A percentile compares a stretch with the other conserved stretches of the same genome.
Evolutionary conservation across 805 yeast species (phyloP).

Genomic region (Candida mattraensis): DNA sequence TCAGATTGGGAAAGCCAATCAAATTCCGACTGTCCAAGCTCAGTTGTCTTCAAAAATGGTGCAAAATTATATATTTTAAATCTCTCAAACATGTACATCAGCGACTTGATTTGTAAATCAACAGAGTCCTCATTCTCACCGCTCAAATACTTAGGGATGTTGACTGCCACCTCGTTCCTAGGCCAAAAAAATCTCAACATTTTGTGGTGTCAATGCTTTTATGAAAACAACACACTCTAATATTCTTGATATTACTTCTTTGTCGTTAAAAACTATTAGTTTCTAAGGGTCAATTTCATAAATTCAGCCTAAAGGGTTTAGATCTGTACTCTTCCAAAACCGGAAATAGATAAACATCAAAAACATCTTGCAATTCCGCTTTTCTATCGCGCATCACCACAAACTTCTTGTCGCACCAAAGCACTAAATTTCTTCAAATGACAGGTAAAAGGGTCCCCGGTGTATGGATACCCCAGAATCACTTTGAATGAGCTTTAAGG

Average conservation of each 20-base stretch:
- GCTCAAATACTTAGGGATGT: conserved; percentile 48
- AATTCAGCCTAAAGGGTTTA: not conserved
- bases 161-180: conserved; percentile 36
- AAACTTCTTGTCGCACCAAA: no score
- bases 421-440: no score
- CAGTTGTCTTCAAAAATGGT: conserved; percentile 39
- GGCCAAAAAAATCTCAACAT: conserved; percentile 38
- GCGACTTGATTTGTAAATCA: conserved; percentile 60
- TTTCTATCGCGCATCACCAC: no score
- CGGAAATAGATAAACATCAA: conserved; percentile 5
- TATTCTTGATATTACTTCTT: not conserved
- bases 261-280: not conserved
- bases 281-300: not conserved
- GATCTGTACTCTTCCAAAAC: conserved; percentile 1
- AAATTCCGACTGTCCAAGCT: conserved; percentile 28
- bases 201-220: not conserved
- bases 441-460: no score
- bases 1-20: conserved; percentile 18
- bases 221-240: not conserved
- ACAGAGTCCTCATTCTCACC: conserved; percentile 55
- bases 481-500: no score
- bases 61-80: conserved; percentile 43
- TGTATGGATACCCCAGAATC: no score
- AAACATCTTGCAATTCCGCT: no score
- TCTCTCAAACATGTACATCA: conserved; percentile 57